Evolutionary conservation across 768 basidiomycete genomes (phyloP), one percentile per base, ranked within the genome.

Genomic region (Trametes cubensis): DNA sequence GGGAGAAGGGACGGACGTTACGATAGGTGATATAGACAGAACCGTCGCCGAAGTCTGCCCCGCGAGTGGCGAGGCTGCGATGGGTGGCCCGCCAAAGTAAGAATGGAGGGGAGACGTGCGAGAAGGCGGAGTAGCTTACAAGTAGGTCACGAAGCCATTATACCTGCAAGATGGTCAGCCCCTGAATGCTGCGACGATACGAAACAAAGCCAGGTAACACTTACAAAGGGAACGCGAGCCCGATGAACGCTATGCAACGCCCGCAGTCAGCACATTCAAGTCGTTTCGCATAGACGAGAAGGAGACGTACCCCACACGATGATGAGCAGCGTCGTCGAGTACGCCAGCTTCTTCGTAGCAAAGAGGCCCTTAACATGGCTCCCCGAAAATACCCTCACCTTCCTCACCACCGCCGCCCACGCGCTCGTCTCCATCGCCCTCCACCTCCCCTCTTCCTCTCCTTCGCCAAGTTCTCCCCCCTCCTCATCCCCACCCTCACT

Each of bases 21-120:
- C 88, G 83, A 66, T 91, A 90, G 0, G 87, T 88, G 67, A 85
- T 86, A 63, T 88, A 85, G 3, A 84, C 73, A 2, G 86, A 87
- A 0, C 84, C 80, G 57, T 89, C 88, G 1, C 88, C 88, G 53
- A 89, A 88, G 49, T 83, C 70, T 0, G 86, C 83, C 8, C 88
- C 89, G 44, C 86, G 79, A 18, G 75, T 85, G 23, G 81, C 73
- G 40, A 89, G 81, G 69, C 86, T 87, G 66, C 34, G 34, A 34
- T 4, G 6, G 50, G 62, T 67, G 30, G 62, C 17, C 66, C n/a
- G n/a, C n/a, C n/a, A n/a, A n/a, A n/a, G 5, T 10, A 34, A 4
- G 3, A 17, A n/a, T 4, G 38, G 42, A 17, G 47, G 50, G 40
- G 0, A 15, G 60, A 14, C 25, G 15, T 18, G 6, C 48, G n/a